A percentile compares a stretch with the other conserved stretches of the same genome.
phyloP scores from a whole-genome alignment of 2,329 filamentous ascomycete genomes.

The Elsinoe batatas region DNA sequence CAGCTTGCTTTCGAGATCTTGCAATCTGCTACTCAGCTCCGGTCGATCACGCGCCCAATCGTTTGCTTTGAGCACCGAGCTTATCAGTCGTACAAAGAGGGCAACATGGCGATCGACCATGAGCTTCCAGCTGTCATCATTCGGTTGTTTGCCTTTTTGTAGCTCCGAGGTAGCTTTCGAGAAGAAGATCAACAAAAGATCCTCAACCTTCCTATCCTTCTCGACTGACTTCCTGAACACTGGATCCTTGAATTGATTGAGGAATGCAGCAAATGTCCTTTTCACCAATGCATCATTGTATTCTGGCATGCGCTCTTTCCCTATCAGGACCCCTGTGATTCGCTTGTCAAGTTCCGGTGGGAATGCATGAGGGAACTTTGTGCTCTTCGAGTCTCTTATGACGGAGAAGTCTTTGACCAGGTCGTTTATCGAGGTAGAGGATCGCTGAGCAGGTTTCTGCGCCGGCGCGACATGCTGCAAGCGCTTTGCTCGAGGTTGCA shows the following conservation, averaged over 20 bases:
- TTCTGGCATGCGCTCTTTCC: slow-evolving; percentile 73
- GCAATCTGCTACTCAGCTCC: slow-evolving; percentile 69
- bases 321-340: slow-evolving; percentile 69
- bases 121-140: slow-evolving; percentile 82
- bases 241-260: slow-evolving; percentile 84
- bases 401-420: slow-evolving; percentile 78
- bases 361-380: slow-evolving; percentile 61
- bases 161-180: slow-evolving; percentile 87
- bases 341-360: slow-evolving; percentile 64
- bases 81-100: slow-evolving; percentile 81
- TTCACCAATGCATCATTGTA: slow-evolving; percentile 87
- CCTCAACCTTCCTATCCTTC: slow-evolving; percentile 86
- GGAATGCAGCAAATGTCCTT: slow-evolving; percentile 85
- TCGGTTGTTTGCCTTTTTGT: slow-evolving; percentile 61
- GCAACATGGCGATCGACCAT: slow-evolving; percentile 92
- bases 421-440: slow-evolving; percentile 65
- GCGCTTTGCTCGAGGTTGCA: slow-evolving; percentile 81
- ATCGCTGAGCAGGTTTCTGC: slow-evolving; percentile 54
- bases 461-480: slow-evolving; percentile 66
- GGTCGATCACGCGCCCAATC: slow-evolving; percentile 78
- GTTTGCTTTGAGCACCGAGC: slow-evolving; percentile 67
- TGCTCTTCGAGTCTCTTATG: slow-evolving; percentile 58
- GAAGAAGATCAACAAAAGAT: slow-evolving; percentile 91
- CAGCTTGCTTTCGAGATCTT: slow-evolving; percentile 82
- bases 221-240: slow-evolving; percentile 85